Evolutionary conservation across 2,329 filamentous ascomycete genomes (phyloP), one percentile per base, ranked within the genome.

Genomic region (Zymoseptoria pseudotritici): DNA sequence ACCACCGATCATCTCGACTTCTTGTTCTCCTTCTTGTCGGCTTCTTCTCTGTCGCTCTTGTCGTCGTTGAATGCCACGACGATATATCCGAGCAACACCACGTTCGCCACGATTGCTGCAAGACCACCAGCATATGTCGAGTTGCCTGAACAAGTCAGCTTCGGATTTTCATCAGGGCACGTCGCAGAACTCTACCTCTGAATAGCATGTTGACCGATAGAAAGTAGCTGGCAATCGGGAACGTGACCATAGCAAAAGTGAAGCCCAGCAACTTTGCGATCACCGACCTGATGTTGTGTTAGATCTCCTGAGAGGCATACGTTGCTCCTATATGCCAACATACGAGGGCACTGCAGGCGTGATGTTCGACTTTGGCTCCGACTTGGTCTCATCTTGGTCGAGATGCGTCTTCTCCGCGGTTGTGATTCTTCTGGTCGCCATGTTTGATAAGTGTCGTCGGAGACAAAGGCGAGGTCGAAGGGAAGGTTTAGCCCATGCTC

Each of bases 11-110:
- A 29, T 29, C 52, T 53, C 19, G 22, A 57, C 21, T 19, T 22
- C 13, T 22, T 29, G 8, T 3, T n/a, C 55, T 67, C 68, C 68
- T 79, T 79, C 64, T 76, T 76, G 65, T 70, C 68, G 65, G 75
- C 72, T 60, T 78, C 78, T 57, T 76, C 72, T 56, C 75, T 73
- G 63, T 82, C 80, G 10, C 75, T 76, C 61, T 83, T 80, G 70
- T 97, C 94, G 74, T 99, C 94, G 62, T 83, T 86, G 83, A 96
- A 92, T 3, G 94, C 94, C 20, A 96, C 90, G 59, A 97, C 78
- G 51, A 97, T 85, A 75, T 97, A 99, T n/a, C 83, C 86, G 59
- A 97, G 83, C 55, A 99, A 79, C 3, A 99, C 91, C 1, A 95
- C 83, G 69, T 99, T 99, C 11, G 94, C 94, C 73, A 95, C 86